Conservation (phyloP, 1,139 yeast genomes). For the Magnusiomyces clavatus region DNA sequence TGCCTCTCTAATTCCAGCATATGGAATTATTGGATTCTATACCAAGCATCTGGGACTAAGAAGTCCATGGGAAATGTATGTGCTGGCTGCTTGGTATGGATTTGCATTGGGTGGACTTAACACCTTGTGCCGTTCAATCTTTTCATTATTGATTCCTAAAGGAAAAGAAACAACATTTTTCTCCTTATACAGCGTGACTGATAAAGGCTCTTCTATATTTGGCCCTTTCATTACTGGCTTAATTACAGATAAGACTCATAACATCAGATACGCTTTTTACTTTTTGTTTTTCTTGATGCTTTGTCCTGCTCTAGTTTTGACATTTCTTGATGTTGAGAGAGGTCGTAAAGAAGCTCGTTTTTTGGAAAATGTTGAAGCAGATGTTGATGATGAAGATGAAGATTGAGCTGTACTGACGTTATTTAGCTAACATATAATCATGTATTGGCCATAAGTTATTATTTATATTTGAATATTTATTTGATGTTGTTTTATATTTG, state of each 20-base stretch:
- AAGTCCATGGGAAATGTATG: slow-evolving; percentile 55
- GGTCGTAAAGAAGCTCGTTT: slow-evolving; percentile 37
- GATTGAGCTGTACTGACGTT: no score
- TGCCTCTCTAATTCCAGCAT: slow-evolving; percentile 56
- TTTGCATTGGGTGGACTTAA: slow-evolving; percentile 59
- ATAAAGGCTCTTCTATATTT: slow-evolving; percentile 61
- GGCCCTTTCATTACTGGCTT: slow-evolving; percentile 63
- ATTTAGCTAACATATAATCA: no score
- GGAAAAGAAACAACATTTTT: slow-evolving; percentile 67
- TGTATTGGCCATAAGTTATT: no score
- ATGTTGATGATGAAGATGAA: slow-evolving; percentile 8
- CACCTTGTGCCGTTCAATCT: slow-evolving; percentile 56
- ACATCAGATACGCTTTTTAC: slow-evolving; percentile 60
- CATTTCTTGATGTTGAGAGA: slow-evolving; percentile 45
- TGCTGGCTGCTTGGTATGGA: slow-evolving; percentile 64
- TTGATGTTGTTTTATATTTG: no score
- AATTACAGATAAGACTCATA: slow-evolving; percentile 59
- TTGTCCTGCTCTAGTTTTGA: slow-evolving; percentile 45
- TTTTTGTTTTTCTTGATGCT: slow-evolving; percentile 45
- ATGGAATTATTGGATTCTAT: slow-evolving; percentile 57
- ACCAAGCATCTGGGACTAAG: slow-evolving; percentile 44
- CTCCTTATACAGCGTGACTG: slow-evolving; percentile 63
- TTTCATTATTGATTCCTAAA: slow-evolving; percentile 54
- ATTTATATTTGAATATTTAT: no score
- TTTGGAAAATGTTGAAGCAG: slow-evolving; percentile 19